Conservation (phyloP, 176 grass and related monocot genomes). For the Paspalum notatum region DNA sequence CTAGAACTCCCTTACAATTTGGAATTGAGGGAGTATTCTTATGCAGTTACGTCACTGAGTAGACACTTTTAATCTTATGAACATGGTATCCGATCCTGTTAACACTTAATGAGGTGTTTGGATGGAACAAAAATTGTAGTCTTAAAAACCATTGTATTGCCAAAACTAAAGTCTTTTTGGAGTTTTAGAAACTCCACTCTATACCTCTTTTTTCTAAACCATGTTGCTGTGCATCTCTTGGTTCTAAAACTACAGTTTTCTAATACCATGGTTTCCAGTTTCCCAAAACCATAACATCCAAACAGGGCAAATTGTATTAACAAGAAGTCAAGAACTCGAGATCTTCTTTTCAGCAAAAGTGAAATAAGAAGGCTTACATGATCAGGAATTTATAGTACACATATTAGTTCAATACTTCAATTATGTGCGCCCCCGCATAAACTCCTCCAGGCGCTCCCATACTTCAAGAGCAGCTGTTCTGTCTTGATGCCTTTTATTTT, state of each 20-base stretch:
- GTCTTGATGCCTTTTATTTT: constrained; percentile 98
- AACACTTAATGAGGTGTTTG: background rate
- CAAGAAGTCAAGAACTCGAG: constrained; percentile 28
- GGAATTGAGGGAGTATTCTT: background rate
- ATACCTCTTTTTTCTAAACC: too few species aligned
- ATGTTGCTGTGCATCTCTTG: too few species aligned
- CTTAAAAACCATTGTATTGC: too few species aligned
- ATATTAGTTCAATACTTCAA: constrained; percentile 18
- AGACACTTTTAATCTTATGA: background rate
- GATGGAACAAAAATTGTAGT: too few species aligned
- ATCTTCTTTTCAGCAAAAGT: constrained; percentile 29
- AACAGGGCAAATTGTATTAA: background rate
- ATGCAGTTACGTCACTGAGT: background rate
- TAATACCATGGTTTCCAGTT: too few species aligned
- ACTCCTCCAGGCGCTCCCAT: constrained; percentile 89
- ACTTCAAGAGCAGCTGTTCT: constrained; percentile 92
- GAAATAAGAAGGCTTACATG: constrained; percentile 21
- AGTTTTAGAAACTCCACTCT: too few species aligned
- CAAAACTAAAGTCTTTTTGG: too few species aligned
- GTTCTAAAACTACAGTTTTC: too few species aligned
- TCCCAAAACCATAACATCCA: too few species aligned
- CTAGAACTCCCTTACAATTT: too few species aligned
- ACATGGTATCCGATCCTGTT: background rate
- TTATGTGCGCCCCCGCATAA: constrained; percentile 64
- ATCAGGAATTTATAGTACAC: constrained; percentile 26